These are phyloP conservation scores for Calamus simplicifolius DNA, from an alignment of 176 grass and related monocot genomes.

Conservation along the genomic window DNA sequence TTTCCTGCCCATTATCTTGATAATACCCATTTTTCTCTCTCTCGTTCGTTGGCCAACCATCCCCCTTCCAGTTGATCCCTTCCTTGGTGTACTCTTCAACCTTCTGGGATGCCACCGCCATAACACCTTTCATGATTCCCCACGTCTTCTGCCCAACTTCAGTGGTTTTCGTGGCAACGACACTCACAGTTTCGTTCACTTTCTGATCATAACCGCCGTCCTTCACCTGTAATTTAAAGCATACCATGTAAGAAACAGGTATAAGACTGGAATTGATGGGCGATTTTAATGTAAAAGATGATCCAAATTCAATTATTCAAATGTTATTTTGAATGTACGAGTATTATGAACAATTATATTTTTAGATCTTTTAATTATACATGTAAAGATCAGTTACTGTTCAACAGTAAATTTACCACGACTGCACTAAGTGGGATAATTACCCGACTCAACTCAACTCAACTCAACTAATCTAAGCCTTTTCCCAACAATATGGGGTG, in stretches of 20 bases:
- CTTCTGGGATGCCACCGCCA: slow-evolving; percentile 86
- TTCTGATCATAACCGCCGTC: slow-evolving; percentile 95
- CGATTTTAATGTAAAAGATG: no score
- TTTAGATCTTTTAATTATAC: no score
- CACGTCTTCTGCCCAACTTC: slow-evolving; percentile 86
- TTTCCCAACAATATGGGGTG: no score
- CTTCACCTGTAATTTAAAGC: slow-evolving; percentile 59
- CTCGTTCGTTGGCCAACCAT: slow-evolving; percentile 48
- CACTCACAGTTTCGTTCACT: slow-evolving; percentile 91
- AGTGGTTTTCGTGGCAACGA: slow-evolving; percentile 80
- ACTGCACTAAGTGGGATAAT: no score
- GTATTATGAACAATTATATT: no score
- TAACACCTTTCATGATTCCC: slow-evolving; percentile 95
- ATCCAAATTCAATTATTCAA: no score
- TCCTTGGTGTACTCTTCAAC: slow-evolving; percentile 93
- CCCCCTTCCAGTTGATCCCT: slow-evolving; percentile 60
- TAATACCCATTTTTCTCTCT: slow-evolving; percentile 48
- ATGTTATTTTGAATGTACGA: no score
- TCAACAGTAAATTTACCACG: no score
- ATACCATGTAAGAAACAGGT: not conserved
- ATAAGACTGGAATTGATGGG: no score
- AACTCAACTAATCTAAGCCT: no score
- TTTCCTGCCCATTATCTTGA: slow-evolving; percentile 47
- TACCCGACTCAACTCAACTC: no score
- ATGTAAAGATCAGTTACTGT: no score